phyloP scores from a whole-genome alignment of 768 basidiomycete genomes.

The Pseudohyphozyma bogoriensis region DNA sequence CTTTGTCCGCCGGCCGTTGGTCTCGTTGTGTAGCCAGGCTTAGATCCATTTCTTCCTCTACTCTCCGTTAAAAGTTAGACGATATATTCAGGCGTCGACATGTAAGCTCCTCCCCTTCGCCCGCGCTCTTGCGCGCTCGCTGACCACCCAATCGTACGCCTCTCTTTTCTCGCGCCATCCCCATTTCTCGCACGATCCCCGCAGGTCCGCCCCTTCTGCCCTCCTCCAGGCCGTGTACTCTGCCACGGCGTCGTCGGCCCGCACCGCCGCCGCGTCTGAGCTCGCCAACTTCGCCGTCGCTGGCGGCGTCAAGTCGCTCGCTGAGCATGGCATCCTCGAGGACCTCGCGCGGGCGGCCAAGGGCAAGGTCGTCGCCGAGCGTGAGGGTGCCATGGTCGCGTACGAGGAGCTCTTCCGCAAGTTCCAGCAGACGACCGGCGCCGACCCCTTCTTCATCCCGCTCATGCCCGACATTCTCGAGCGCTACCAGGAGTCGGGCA shows the following conservation, averaged over 20 bases:
- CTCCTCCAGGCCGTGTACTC: constrained; percentile 25
- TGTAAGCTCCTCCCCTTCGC: too few relatives aligned
- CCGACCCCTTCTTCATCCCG: constrained; percentile 67
- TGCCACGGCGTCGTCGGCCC: constrained; percentile 23
- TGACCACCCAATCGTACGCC: too few relatives aligned
- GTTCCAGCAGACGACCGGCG: constrained; percentile 46
- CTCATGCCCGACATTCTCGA: constrained; percentile 70
- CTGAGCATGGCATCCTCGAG: constrained; percentile 44
- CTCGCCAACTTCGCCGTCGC: constrained; percentile 29
- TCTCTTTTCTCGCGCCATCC: too few relatives aligned
- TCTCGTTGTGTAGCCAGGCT: too few relatives aligned
- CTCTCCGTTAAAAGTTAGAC: too few relatives aligned
- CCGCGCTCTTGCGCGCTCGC: too few relatives aligned
- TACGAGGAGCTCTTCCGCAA: constrained; percentile 57
- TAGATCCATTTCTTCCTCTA: too few relatives aligned
- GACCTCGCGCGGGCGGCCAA: constrained; percentile 60
- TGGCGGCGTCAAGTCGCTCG: constrained; percentile 28
- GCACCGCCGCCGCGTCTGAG: constrained; percentile 24
- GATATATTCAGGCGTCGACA: too few relatives aligned
- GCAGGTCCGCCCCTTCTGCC: constrained; percentile 19
- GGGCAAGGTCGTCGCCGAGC: constrained; percentile 78
- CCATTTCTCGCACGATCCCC: too few relatives aligned
- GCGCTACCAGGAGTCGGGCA: constrained; percentile 86
- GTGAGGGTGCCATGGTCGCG: constrained; percentile 73
- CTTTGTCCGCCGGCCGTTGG: too few relatives aligned